Evolutionary conservation across 805 yeast species (phyloP), one percentile per base, ranked within the genome.

Genomic region (Grigorovia humatica): DNA sequence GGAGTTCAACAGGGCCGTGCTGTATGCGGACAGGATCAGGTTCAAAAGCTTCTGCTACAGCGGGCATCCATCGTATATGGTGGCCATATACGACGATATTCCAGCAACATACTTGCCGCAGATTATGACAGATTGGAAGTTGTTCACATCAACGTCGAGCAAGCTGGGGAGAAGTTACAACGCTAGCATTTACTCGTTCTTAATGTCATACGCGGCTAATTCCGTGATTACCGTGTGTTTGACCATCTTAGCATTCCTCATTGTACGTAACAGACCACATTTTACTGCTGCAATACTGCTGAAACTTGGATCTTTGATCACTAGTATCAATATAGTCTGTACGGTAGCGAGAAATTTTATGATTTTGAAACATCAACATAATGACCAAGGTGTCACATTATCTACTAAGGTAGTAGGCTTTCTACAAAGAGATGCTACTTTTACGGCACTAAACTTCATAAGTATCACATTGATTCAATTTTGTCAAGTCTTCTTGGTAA

Each of bases 401-500:
- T 52, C 64, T 11, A 46, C 48, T 8, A 49, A 46, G 4, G 48
- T 65, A 9, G 51, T 63, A 41, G 69, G 70, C 43, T 64, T 67
- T 2, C 61, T 84, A n/a, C 72, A 77, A 49, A 52, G 60, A 2
- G 71, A 74, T 46, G 58, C 69, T 2, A 74, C 73, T 11, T 75
- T 83, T 57, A 78, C 78, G 49, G 70, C 78, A 2, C 67, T 84
- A 13, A 87, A 82, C 60, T 71, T 83, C 48, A 61, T 85, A 1
- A 77, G 79, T 15, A 80, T 80, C 8, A 61, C 82, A 12, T 58
- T 83, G 6, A 70, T 83, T 27, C 84, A 82, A 59, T 66, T 85
- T 32, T 77, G 83, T 49, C 90, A 85, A 63, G 87, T 84, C 0
- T 87, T 83, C 59, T 80, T 85, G 38, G 73, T 83, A 5, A 82